These are phyloP conservation scores for Trypanosoma avium DNA, from an alignment of 208 protist species.

Conservation along the genomic window DNA sequence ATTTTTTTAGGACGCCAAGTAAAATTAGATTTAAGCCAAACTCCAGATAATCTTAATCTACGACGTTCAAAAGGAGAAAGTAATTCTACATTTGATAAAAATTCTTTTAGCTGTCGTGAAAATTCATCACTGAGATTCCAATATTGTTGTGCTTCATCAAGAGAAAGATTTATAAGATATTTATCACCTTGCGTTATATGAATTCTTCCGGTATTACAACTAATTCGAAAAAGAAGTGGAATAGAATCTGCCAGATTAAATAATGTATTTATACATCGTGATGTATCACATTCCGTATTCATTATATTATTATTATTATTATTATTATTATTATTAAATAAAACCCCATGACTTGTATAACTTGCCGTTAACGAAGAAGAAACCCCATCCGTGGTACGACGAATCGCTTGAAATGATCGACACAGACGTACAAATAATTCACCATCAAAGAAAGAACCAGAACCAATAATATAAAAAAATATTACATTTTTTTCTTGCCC, in stretches of 20 bases:
- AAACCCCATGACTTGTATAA: constrained; percentile 5
- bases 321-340: background rate
- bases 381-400: constrained; percentile 19
- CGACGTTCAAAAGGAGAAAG: constrained; percentile 19
- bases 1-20: constrained; percentile 7
- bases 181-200: constrained; percentile 32
- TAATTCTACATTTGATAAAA: constrained; percentile 33
- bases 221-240: constrained; percentile 39
- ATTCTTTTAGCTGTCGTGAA: constrained; percentile 57
- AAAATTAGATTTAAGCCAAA: constrained; percentile 27
- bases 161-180: constrained; percentile 27
- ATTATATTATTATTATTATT: background rate
- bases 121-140: constrained; percentile 36
- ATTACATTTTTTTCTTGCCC: constrained; percentile 52
- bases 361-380: constrained; percentile 19
- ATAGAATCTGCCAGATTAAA: constrained; percentile 3
- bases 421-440: constrained; percentile 58
- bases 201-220: constrained; percentile 68
- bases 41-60: constrained; percentile 7
- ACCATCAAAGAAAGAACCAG: constrained; percentile 61
- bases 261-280: no score
- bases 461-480: constrained; percentile 68
- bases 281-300: no score
- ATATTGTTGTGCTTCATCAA: constrained; percentile 48
- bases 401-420: constrained; percentile 26